Percentiles rank a stretch among this genome's conserved stretches.
phyloP scores from a whole-genome alignment of 2,329 filamentous ascomycete species.

The Penicillium sp. region DNA sequence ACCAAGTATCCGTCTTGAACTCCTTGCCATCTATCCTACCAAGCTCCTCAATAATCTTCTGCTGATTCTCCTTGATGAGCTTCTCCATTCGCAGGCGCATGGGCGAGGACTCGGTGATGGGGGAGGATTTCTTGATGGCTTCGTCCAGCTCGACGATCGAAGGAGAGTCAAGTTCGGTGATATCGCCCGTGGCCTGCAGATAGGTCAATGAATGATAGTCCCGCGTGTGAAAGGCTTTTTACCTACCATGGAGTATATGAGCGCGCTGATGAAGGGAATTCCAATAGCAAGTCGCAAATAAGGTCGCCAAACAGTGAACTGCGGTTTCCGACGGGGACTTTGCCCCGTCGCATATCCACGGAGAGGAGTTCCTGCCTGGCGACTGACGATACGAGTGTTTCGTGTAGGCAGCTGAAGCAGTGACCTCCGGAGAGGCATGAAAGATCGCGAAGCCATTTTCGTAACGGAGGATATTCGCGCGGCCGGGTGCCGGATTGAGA shows the following conservation, averaged over 20 bases:
- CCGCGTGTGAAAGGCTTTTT: not conserved
- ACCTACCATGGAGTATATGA: constrained; percentile 59
- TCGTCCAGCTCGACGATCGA: constrained; percentile 85
- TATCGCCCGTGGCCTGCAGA: constrained; percentile 40
- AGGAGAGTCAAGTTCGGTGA: constrained; percentile 49
- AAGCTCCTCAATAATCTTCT: constrained; percentile 81
- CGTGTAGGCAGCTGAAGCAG: constrained; percentile 31
- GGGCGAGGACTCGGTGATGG: constrained; percentile 76
- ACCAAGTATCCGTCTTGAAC: constrained; percentile 87
- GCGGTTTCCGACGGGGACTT: constrained; percentile 25
- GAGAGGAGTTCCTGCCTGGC: constrained; percentile 22
- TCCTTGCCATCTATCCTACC: constrained; percentile 80
- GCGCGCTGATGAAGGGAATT: constrained; percentile 52
- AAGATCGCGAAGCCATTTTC: constrained; percentile 40
- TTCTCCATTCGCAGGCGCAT: constrained; percentile 98
- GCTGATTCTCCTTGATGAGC: constrained; percentile 91
- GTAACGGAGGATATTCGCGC: constrained; percentile 4
- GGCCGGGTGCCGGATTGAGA: not conserved
- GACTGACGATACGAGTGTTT: constrained; percentile 24
- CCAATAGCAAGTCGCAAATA: constrained; percentile 55
- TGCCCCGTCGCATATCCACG: constrained; percentile 34
- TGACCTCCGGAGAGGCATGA: constrained; percentile 40
- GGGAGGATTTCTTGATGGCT: constrained; percentile 76
- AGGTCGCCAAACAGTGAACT: constrained; percentile 48
- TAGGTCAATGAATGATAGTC: not conserved